A percentile compares a stretch with the other conserved stretches of the same genome.
These are phyloP conservation scores for Peniophora sp. DNA, from an alignment of 1,284 basidiomycete species.

Conservation along the genomic window DNA sequence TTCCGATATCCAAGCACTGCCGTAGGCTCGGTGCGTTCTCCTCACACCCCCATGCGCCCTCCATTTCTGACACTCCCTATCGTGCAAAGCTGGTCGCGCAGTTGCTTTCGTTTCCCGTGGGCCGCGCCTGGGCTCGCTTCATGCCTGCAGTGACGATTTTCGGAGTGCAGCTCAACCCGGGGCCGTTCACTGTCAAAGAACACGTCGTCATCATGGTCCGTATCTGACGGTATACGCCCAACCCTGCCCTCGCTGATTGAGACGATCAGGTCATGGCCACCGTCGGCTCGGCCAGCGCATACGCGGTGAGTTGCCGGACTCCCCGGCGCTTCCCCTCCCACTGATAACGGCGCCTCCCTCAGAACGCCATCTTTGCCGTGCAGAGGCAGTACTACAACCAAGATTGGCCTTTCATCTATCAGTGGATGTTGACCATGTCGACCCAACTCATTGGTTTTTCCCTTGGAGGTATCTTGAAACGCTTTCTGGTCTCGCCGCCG, in stretches of 20 bases:
- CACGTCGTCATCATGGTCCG: conserved; percentile 53
- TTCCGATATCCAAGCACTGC: conserved; percentile 12
- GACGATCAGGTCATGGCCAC: conserved; percentile 16
- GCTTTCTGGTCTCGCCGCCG: conserved; percentile 80
- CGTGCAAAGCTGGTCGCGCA: conserved; percentile 46
- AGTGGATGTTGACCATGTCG: conserved; percentile 77
- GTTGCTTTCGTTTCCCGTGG: conserved; percentile 57
- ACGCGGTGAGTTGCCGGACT: conserved; percentile 9
- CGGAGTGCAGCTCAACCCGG: conserved; percentile 53
- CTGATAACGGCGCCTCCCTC: conserved; percentile 9
- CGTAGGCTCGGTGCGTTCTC: conserved; percentile 9
- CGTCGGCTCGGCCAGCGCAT: conserved; percentile 14
- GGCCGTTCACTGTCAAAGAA: conserved; percentile 45
- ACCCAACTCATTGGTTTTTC: conserved; percentile 86
- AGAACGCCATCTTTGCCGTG: conserved; percentile 72
- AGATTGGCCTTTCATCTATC: conserved; percentile 57
- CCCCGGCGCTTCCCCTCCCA: too few species aligned
- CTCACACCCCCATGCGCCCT: conserved; percentile 13
- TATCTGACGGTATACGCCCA: conserved; percentile 35
- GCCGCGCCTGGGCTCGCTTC: conserved; percentile 48
- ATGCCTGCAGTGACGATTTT: conserved; percentile 52
- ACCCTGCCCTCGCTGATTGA: conserved; percentile 38
- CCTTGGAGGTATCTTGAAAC: conserved; percentile 62
- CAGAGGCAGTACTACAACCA: conserved; percentile 68
- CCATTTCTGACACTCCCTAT: conserved; percentile 11